Base-by-base conservation (phyloP, 164 flowering plant genomes). In the Macadamia tetraphylla region DNA sequence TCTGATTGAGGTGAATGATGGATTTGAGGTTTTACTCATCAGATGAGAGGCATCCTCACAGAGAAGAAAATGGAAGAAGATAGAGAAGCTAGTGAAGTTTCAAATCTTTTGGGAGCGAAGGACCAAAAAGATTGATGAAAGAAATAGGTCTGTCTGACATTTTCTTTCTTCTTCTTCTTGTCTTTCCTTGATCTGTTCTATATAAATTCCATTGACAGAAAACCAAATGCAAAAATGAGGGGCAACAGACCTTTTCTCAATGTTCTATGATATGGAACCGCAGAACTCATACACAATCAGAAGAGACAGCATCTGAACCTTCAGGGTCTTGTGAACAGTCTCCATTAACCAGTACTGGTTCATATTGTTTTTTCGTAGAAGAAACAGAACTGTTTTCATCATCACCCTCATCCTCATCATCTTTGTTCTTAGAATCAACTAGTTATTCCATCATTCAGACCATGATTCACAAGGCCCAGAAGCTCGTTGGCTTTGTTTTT, bases 401-500 rank as follows among this genome's bases (percentile, higher is more conserved):
- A 66, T 53, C 71, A 70, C 3, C 67, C 11, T 75, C 76, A 29
- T 80, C 83, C 44, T 73, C 81, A 29, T 72, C 76, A 5, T 64
- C 78, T 46, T 44, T 58, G 17, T 53, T 60, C 18, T 67, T 63
- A 72, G 35, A 69, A 7, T 11, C 68, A 71, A 67, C 63, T 60
- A 14, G 11, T 23, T 58, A 14, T 51, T 53, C 29, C 48, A 46
- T 60, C 67, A 29, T 48, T 68, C 15, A 75, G 35, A 40, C 14
- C 10, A 29, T 60, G 57, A 66, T 62, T 61, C 31, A 65, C 35
- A 74, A 71, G 35, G 49, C 90, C 91, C 9, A 77, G 81, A 62
- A 95, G 84, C 67, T 73, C 69, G 7, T 80, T 75, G 63, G 94
- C 98, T 83, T 90, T 92, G 62, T 55, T 60, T 44, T 63, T 70